Conservation (phyloP, 2,329 filamentous ascomycete species). For the Trichoderma sp. region DNA sequence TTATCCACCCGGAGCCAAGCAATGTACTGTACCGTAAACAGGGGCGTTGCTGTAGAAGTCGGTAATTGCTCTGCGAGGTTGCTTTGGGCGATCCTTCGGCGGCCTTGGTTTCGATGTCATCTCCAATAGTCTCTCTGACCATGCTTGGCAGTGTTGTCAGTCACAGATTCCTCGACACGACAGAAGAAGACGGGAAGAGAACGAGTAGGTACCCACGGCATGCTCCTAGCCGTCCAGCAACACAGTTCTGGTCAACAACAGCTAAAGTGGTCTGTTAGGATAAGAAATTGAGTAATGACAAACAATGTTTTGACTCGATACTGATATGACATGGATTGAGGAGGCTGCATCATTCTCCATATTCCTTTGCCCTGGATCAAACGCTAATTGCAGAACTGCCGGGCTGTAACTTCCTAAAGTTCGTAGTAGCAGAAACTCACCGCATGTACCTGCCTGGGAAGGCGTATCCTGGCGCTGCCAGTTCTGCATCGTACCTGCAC, state of each 20-base stretch:
- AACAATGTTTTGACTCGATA: no score
- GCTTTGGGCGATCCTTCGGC: background rate
- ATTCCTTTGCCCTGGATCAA: background rate
- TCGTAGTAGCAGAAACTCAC: background rate
- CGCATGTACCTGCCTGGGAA: background rate
- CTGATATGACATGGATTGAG: background rate
- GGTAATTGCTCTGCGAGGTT: background rate
- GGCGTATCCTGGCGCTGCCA: background rate
- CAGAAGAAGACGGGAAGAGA: background rate
- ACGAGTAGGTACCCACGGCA: background rate
- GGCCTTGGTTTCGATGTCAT: background rate
- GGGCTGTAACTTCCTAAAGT: background rate
- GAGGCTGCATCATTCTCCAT: background rate
- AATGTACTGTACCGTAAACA: background rate
- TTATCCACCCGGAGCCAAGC: background rate
- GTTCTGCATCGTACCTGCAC: slow-evolving; percentile 7
- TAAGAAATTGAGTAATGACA: no score
- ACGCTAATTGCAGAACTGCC: background rate
- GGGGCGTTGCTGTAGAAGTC: background rate
- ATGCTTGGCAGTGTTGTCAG: background rate
- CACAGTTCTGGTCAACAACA: background rate
- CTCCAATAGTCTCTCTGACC: background rate
- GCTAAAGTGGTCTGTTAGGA: background rate
- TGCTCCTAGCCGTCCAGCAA: background rate
- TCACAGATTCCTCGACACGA: background rate